Conservation (phyloP, 1,139 yeast species). For the Sugiyamaella novakii region DNA sequence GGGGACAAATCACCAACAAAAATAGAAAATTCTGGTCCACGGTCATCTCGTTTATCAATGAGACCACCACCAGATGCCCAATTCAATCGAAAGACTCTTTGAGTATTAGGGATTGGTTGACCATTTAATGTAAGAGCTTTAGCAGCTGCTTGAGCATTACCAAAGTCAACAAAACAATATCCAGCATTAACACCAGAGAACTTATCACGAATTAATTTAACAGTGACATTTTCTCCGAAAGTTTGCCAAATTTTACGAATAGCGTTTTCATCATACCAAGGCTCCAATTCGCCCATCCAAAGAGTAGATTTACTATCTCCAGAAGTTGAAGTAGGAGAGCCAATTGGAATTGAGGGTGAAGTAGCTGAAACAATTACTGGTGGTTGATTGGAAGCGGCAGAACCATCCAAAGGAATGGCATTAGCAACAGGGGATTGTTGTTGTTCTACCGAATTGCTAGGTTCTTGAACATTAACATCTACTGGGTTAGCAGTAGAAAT, state of each 20-base stretch:
- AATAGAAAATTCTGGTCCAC: slow-evolving; percentile 63
- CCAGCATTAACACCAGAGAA: slow-evolving; percentile 58
- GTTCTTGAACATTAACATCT: slow-evolving; percentile 4
- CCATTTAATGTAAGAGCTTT: slow-evolving; percentile 72
- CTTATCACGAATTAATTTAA: slow-evolving; percentile 62
- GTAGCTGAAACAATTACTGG: slow-evolving; percentile 5
- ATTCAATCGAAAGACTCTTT: slow-evolving; percentile 69
- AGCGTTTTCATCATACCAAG: slow-evolving; percentile 75
- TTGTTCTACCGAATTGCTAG: slow-evolving; percentile 1
- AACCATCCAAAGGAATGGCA: too few species aligned
- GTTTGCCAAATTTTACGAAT: slow-evolving; percentile 68
- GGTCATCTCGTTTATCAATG: slow-evolving; percentile 40
- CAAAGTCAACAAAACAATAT: slow-evolving; percentile 86
- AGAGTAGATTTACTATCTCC: slow-evolving; percentile 42
- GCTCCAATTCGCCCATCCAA: slow-evolving; percentile 97
- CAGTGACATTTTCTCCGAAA: slow-evolving; percentile 53
- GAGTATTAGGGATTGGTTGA: slow-evolving; percentile 60
- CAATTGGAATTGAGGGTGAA: slow-evolving; percentile 6
- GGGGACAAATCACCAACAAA: slow-evolving; percentile 86
- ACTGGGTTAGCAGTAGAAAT: not conserved
- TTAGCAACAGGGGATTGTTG: slow-evolving; percentile 3
- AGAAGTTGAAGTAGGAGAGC: slow-evolving; percentile 4
- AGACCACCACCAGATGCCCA: slow-evolving; percentile 81
- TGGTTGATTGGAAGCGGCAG: slow-evolving; percentile 1
- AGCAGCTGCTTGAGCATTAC: slow-evolving; percentile 64